Evolutionary conservation across 805 yeast genomes (phyloP).

Genomic region (Clavispora fructus): DNA sequence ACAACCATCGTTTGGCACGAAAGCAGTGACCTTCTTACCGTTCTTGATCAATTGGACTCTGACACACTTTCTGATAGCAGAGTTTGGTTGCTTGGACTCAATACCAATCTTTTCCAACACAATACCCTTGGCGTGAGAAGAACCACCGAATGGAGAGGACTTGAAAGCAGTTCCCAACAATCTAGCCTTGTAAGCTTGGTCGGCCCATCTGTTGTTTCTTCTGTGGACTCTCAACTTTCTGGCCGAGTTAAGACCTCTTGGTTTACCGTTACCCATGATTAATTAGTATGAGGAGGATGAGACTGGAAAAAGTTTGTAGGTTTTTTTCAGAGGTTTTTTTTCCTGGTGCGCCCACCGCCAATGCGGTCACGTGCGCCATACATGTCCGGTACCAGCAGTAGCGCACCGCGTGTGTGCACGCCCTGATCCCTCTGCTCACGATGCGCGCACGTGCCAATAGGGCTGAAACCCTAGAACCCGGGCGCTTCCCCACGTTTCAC

Average conservation of each 20-base stretch:
- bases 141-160: slow-evolving; percentile 99
- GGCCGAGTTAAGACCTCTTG: slow-evolving; percentile 99
- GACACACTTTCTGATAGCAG: slow-evolving; percentile 99
- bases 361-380: slow-evolving; percentile 2
- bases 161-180: slow-evolving; percentile 99
- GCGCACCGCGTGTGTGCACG: background rate
- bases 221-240: slow-evolving; percentile 99
- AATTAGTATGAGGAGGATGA: slow-evolving; percentile 6
- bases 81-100: slow-evolving; percentile 99
- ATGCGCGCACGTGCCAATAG: background rate
- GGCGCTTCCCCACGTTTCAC: too few species aligned
- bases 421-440: background rate
- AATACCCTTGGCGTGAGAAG: slow-evolving; percentile 99
- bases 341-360: slow-evolving; percentile 3
- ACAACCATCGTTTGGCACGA: slow-evolving; percentile 99
- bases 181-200: slow-evolving; percentile 96
- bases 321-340: slow-evolving; percentile 7
- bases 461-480: background rate
- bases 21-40: slow-evolving; percentile 99
- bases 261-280: slow-evolving; percentile 97
- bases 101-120: slow-evolving; percentile 99
- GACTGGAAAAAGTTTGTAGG: slow-evolving; percentile 3
- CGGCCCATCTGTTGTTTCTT: slow-evolving; percentile 99
- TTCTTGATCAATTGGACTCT: slow-evolving; percentile 99
- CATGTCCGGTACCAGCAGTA: background rate